Conservation (phyloP, 2,329 filamentous ascomycete species). For the Penicillium sp. region DNA sequence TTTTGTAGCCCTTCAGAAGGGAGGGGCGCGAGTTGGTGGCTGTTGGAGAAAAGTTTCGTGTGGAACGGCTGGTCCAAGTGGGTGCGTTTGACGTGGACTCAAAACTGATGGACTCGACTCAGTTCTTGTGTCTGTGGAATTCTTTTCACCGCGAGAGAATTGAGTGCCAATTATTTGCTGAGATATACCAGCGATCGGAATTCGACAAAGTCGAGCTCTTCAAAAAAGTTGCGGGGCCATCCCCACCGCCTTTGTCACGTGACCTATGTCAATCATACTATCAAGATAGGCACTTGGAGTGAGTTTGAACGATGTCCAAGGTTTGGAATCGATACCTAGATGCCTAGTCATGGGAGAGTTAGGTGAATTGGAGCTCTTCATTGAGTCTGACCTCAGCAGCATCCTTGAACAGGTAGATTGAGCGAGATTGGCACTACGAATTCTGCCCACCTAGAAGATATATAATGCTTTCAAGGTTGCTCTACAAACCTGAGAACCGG, state of each 20-base stretch:
- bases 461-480: conserved; percentile 11
- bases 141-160: not conserved
- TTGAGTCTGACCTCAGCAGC: no score
- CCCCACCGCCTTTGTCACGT: conserved; percentile 21
- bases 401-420: no score
- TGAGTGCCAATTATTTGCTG: not conserved
- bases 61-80: not conserved
- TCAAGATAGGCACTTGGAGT: no score
- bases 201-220: conserved; percentile 23
- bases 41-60: conserved; percentile 5
- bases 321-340: not conserved
- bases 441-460: conserved; percentile 12
- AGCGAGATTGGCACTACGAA: not conserved
- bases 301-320: not conserved
- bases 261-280: not conserved
- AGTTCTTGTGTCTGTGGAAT: not conserved
- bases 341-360: no score
- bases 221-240: conserved; percentile 28
- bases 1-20: conserved; percentile 12
- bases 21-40: conserved; percentile 16
- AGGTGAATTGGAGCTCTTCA: no score
- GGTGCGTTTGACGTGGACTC: not conserved
- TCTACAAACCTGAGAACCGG: not conserved
- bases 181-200: conserved; percentile 2
- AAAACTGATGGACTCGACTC: no score